Evolutionary conservation across 805 yeast species (phyloP), one percentile per base, ranked within the genome.

Genomic region (Kodamaea kaohsiungensis): DNA sequence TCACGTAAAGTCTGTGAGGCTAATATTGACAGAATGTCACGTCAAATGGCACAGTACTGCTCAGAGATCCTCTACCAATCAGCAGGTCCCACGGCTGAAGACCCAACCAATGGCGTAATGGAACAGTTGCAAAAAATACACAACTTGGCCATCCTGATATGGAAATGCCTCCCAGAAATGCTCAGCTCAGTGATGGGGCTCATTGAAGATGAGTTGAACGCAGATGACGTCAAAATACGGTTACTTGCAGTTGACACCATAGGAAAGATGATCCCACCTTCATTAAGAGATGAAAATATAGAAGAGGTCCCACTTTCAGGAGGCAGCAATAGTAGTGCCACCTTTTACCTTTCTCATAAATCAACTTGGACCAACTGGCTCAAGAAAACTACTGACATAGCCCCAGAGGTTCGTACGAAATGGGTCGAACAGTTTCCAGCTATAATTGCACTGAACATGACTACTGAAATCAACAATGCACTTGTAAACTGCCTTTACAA

Each of bases 121-220:
- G 68, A 67, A n/a, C 66, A 64, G 9, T 61, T 7, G 46, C 54
- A 27, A 52, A 52, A 10, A 46, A 74, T 89, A 2, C 96, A 91
- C 63, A 76, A 68, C 10, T 70, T 90, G 35, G 72, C 86, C 0
- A 70, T 85, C 1, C 86, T 86, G 56, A 72, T 91, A 1, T 92
- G 97, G 97, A 82, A 77, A 60, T 78, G 82, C 50, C 85, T 85
- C 0, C 97, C 97, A 0, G 95, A 88, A 47, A 71, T 89, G 17
- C 73, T 89, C 9, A 78, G 82, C 2, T 83, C 95, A 1, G 87
- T 88, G 0, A 82, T 89, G 77, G 95, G 96, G 0, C 79, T 89
- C 50, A 73, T 91, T 3, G 89, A 89, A 59, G 91, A 89, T 61
- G 96, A 91, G 59, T 71, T 91, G 43, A 84, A 83, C 54, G 90